Evolutionary conservation across 495 filamentous ascomycete genomes (phyloP), one percentile per base, ranked within the genome.

Genomic region (Hyaloscypha variabilis): DNA sequence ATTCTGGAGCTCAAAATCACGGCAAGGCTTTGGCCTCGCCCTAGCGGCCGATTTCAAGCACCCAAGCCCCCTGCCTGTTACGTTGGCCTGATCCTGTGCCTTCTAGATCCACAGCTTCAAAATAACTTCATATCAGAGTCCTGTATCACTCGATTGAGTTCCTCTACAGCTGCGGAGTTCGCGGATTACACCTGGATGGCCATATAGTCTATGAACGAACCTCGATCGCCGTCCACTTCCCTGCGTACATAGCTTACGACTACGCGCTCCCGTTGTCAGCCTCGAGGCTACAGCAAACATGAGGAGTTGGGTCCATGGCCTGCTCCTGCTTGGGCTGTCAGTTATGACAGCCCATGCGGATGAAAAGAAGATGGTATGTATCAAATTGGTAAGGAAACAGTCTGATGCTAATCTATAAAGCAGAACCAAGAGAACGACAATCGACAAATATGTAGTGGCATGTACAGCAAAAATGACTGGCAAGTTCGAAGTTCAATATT

Each of bases 381-480:
- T 72, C 66, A 31, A 50, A 17, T 6, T 31, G 30, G 28, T n/a
- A 36, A 31, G 14, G 10, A 64, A 8, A 31, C 62, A 24, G 46
- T 34, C n/a, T 70, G 14, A 53, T 23, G 6, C 39, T 46, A 46
- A 46, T 17, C 8, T 46, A 17, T 46, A 17, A 46, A 28, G 19
- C 72, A 93, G 90, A 87, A 90, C 75, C 82, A 95, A 74, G 87
- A 88, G 69, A 85, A 91, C 42, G 83, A 89, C 30, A 89, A 92
- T 76, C 78, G 85, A 69, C 91, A 97, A 78, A 85, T 90, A 89
- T 99, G 95, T 79, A 89, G 91, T 74, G 95, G 95, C 77, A 98
- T 99, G 95, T 99, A 98, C 78, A 94, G 89, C 76, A 88, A 84
- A 72, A 91, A 88, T 69, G 78, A 89, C 23, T 99, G 95, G 39